A percentile compares a stretch with the other conserved stretches of the same genome.
Evolutionary conservation across 2,329 filamentous ascomycete species (phyloP).

Genomic region (Stagonosporopsis tanaceti): DNA sequence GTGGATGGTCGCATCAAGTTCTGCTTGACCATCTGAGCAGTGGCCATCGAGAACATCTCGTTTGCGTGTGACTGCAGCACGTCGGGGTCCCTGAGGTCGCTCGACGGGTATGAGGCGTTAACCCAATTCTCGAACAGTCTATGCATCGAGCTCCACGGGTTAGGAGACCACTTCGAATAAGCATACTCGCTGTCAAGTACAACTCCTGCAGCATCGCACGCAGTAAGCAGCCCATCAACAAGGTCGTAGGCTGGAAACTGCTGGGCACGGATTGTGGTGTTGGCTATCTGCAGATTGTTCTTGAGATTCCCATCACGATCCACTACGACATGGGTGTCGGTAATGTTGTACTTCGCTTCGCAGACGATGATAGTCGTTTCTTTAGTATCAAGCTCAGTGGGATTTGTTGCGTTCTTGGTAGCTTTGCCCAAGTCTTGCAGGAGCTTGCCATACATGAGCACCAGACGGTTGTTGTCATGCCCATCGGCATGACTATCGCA

Average conservation of each 20-base stretch:
- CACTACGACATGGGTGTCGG: not conserved
- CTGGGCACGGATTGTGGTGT: not conserved
- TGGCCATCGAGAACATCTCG: conserved; percentile 1
- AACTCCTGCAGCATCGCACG: not conserved
- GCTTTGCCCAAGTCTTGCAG: not conserved
- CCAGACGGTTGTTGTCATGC: not conserved
- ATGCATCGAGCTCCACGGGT: not conserved
- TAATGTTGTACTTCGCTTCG: conserved; percentile 3
- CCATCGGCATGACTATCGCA: not conserved
- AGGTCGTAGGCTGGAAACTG: conserved; percentile 1
- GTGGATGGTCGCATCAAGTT: not conserved
- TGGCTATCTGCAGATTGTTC: not conserved
- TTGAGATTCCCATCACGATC: not conserved
- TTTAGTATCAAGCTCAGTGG: not conserved
- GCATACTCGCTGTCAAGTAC: not conserved
- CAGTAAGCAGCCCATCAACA: not conserved
- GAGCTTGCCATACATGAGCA: not conserved
- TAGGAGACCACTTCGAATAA: not conserved
- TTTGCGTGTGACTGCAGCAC: not conserved
- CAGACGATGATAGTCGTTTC: not conserved
- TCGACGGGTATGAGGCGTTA: not conserved
- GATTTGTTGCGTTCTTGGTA: not conserved
- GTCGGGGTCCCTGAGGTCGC: not conserved
- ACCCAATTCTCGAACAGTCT: not conserved
- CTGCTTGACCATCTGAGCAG: conserved; percentile 5